Percentiles rank a stretch among this genome's conserved stretches.
Conservation (phyloP, 2,329 filamentous ascomycete species). For the Penicillium digitatum region DNA sequence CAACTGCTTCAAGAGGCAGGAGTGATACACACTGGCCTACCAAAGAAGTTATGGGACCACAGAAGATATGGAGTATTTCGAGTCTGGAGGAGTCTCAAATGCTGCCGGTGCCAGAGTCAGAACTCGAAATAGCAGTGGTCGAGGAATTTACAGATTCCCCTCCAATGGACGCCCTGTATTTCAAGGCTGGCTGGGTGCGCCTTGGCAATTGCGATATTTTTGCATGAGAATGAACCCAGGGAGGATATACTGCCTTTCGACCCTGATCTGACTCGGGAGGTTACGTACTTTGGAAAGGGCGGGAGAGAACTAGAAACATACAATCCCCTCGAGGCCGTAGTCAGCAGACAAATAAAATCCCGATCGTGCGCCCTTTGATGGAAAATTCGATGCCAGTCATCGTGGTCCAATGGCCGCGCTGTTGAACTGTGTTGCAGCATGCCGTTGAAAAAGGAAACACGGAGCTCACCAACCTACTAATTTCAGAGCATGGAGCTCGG, state of each 20-base stretch:
- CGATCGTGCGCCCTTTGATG: background rate
- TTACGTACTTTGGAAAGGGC: background rate
- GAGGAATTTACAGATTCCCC: background rate
- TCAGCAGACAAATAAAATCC: background rate
- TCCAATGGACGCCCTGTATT: background rate
- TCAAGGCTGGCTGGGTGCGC: background rate
- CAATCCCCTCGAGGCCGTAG: conserved; percentile 1
- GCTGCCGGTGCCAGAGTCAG: background rate
- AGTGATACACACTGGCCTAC: conserved; percentile 6
- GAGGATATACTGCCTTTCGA: background rate
- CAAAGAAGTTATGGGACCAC: too few relatives aligned
- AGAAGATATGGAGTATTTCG: too few relatives aligned
- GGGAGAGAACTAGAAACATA: background rate
- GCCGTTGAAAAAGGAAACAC: conserved; percentile 17
- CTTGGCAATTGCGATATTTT: background rate
- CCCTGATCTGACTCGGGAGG: background rate
- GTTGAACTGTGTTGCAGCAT: conserved; percentile 12
- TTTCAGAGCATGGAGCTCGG: conserved; percentile 12
- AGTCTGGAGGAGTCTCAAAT: background rate
- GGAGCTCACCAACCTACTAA: conserved; percentile 14
- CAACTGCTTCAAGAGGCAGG: conserved; percentile 4
- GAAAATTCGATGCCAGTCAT: conserved; percentile 1
- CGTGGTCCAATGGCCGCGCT: background rate
- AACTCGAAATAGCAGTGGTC: background rate
- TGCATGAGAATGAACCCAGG: background rate